Percentiles rank a stretch among this genome's conserved stretches.
Evolutionary conservation across 1,284 basidiomycete genomes (phyloP).

Genomic region (Pyrrhoderma lamaoense): DNA sequence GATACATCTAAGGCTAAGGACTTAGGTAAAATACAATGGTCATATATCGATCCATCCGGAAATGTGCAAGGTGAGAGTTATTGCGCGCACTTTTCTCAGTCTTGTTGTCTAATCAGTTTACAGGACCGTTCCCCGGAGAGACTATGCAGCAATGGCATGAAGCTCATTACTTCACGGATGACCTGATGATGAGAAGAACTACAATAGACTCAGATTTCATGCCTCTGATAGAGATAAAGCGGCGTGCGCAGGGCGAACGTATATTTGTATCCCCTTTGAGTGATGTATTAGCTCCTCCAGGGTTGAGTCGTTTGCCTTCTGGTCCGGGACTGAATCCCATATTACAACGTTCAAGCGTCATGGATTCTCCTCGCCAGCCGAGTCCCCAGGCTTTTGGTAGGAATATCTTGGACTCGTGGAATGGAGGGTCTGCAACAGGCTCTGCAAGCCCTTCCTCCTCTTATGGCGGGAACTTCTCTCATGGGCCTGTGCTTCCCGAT

Average conservation of each 20-base stretch:
- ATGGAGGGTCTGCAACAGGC: slow-evolving; percentile 48
- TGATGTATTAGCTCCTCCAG: slow-evolving; percentile 41
- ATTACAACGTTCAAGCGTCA: slow-evolving; percentile 30
- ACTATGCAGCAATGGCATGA: slow-evolving; percentile 97
- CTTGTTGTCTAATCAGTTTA: not conserved
- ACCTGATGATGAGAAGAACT: slow-evolving; percentile 78
- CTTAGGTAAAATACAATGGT: slow-evolving; percentile 67
- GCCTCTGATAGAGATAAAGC: slow-evolving; percentile 50
- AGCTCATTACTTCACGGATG: slow-evolving; percentile 84
- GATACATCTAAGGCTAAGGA: not conserved
- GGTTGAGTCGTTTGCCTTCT: slow-evolving; percentile 37
- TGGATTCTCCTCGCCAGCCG: slow-evolving; percentile 54
- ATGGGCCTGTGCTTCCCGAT: slow-evolving; percentile 52
- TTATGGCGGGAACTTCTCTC: slow-evolving; percentile 50
- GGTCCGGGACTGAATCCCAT: slow-evolving; percentile 5
- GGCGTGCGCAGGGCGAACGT: slow-evolving; percentile 44
- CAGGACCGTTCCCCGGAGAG: slow-evolving; percentile 86
- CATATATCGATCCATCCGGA: slow-evolving; percentile 86
- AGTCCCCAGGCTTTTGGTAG: slow-evolving; percentile 52
- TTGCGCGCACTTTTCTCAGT: not conserved
- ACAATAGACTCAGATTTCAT: slow-evolving; percentile 60
- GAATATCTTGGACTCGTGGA: slow-evolving; percentile 47
- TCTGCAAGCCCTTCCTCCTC: slow-evolving; percentile 58
- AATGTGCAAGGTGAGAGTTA: slow-evolving; percentile 70
- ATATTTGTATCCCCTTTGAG: slow-evolving; percentile 54